Conservation (phyloP, 2,329 filamentous ascomycete genomes). For the Dryadomyces quercus-mongolicae region DNA sequence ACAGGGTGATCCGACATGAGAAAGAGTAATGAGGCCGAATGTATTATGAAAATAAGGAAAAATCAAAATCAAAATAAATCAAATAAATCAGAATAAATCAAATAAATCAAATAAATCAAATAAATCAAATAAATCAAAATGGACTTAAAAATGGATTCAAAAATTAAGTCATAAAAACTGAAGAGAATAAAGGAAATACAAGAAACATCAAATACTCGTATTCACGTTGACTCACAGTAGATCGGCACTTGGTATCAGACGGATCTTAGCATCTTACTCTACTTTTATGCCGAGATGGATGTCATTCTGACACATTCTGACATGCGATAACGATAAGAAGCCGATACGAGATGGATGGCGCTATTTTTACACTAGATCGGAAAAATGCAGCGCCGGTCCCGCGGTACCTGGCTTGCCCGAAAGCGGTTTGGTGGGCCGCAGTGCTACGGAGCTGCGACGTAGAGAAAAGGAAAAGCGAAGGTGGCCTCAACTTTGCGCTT, state of each 20-base stretch:
- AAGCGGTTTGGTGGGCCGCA: background rate
- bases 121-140: background rate
- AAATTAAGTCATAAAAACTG: no score
- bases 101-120: background rate
- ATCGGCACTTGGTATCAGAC: no score
- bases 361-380: background rate
- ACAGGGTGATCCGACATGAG: constrained; percentile 12
- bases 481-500: background rate
- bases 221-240: no score
- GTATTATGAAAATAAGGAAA: background rate
- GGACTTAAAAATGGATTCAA: no score
- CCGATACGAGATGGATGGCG: no score
- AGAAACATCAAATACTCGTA: no score
- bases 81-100: background rate
- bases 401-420: constrained; percentile 6
- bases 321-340: no score
- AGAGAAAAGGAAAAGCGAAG: background rate
- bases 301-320: no score
- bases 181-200: no score
- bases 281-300: background rate
- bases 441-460: background rate
- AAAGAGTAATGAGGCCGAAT: background rate
- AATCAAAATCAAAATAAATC: background rate
- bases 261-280: no score
- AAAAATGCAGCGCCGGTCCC: constrained; percentile 3